A percentile compares a stretch with the other conserved stretches of the same genome.
Evolutionary conservation across 495 filamentous ascomycete genomes (phyloP).

Genomic region (Neurospora sp.): DNA sequence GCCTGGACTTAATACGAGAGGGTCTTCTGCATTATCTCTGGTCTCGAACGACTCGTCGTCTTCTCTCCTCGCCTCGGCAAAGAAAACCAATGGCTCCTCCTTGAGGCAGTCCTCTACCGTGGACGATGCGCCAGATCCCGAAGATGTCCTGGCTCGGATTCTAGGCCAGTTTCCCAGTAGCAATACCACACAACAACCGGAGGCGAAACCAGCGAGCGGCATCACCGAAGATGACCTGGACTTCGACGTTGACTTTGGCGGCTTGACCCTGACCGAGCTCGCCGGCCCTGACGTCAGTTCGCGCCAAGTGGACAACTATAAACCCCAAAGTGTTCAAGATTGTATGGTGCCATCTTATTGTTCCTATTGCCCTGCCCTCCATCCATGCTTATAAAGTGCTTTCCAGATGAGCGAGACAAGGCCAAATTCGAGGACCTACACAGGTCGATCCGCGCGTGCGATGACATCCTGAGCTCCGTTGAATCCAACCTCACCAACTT

Average conservation of each 20-base stretch:
- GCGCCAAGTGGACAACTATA: conserved; percentile 40
- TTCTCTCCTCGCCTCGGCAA: conserved; percentile 53
- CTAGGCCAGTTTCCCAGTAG: conserved; percentile 41
- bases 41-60: conserved; percentile 61
- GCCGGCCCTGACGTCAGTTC: conserved; percentile 33
- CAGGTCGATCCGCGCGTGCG: conserved; percentile 77
- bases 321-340: conserved; percentile 62
- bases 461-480: conserved; percentile 87
- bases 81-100: conserved; percentile 54
- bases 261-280: conserved; percentile 64
- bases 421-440: conserved; percentile 88
- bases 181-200: not conserved
- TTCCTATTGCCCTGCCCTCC: conserved; percentile 11
- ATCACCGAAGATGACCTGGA: conserved; percentile 34
- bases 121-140: conserved; percentile 54
- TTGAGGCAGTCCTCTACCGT: conserved; percentile 47
- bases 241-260: conserved; percentile 66
- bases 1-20: conserved; percentile 50
- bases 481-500: conserved; percentile 87
- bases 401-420: conserved; percentile 68
- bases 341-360: conserved; percentile 38
- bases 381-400: conserved; percentile 18
- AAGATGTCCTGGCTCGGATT: conserved; percentile 61
- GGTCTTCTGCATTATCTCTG: conserved; percentile 50
- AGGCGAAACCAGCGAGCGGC: conserved; percentile 5